Conservation (phyloP, 2,329 filamentous ascomycete species). For the Stylonectria norvegica region DNA sequence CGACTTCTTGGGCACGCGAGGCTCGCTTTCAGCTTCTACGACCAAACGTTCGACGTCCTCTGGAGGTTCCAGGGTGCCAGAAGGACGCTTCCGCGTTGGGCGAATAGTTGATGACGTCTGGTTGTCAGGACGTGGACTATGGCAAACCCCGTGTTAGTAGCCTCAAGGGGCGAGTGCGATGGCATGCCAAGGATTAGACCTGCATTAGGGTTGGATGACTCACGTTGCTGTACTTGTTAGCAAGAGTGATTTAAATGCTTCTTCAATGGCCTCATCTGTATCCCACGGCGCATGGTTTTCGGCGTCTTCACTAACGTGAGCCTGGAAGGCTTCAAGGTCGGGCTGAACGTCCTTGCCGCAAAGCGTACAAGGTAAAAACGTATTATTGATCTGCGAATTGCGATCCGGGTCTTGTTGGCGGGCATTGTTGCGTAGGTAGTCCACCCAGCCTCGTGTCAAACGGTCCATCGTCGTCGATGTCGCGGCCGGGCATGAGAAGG, state of each 20-base stretch:
- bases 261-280: constrained; percentile 24
- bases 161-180: not conserved
- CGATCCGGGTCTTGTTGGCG: constrained; percentile 14
- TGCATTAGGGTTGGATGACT: no score
- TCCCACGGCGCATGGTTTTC: constrained; percentile 18
- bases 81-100: constrained; percentile 3
- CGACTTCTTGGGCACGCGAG: constrained; percentile 24
- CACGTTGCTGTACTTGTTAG: no score
- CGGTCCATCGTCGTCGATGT: no score
- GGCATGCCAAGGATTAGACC: no score
- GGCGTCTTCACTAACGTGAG: constrained; percentile 20
- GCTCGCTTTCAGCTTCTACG: constrained; percentile 7
- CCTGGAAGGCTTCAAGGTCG: constrained; percentile 25
- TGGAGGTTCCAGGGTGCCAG: constrained; percentile 2
- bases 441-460: constrained; percentile 17
- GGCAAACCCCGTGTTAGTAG: no score
- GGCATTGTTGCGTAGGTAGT: constrained; percentile 12
- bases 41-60: not conserved
- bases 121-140: no score
- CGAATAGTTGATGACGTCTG: no score
- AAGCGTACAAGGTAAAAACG: constrained; percentile 14
- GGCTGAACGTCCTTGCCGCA: constrained; percentile 25
- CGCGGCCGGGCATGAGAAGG: no score
- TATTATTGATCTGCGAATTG: constrained; percentile 1
- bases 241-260: constrained; percentile 24